Percentiles rank a stretch among this genome's conserved stretches.
Conservation (phyloP, 768 basidiomycete genomes). For the Pulveroboletus sp. region DNA sequence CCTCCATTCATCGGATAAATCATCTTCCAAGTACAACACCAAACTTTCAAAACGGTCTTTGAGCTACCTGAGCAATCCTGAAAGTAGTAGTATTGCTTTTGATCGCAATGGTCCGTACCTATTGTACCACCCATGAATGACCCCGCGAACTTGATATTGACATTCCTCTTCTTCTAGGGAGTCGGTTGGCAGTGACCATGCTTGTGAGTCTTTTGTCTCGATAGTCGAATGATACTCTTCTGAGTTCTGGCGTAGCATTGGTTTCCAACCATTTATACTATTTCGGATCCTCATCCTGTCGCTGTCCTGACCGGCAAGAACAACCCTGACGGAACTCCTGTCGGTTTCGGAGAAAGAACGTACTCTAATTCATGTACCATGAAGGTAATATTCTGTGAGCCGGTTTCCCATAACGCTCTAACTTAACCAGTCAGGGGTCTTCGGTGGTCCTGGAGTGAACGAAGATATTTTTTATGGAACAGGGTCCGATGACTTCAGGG, state of each 20-base stretch:
- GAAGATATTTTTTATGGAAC: constrained; percentile 58
- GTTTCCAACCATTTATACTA: constrained; percentile 63
- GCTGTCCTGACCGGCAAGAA: constrained; percentile 61
- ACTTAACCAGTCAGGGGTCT: constrained; percentile 60
- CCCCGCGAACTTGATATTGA: neutral
- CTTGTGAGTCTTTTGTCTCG: constrained; percentile 40
- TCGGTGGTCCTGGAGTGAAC: constrained; percentile 55
- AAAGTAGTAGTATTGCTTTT: constrained; percentile 63
- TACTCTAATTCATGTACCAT: constrained; percentile 76
- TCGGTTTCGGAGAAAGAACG: constrained; percentile 42
- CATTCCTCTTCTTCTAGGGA: constrained; percentile 38
- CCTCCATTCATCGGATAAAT: constrained; percentile 24
- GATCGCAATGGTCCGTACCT: constrained; percentile 55
- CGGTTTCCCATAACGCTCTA: neutral
- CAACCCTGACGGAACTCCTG: constrained; percentile 50
- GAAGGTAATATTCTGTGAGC: constrained; percentile 45
- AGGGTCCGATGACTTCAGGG: constrained; percentile 83
- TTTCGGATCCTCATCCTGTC: constrained; percentile 64
- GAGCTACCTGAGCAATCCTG: constrained; percentile 49
- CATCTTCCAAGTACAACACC: constrained; percentile 41
- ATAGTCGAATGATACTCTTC: neutral
- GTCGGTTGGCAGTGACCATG: constrained; percentile 60
- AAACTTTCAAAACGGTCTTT: constrained; percentile 39
- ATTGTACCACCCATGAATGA: constrained; percentile 1
- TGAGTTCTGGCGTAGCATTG: constrained; percentile 44